Evolutionary conservation across 1,284 basidiomycete species (phyloP), one percentile per base, ranked within the genome.

Genomic region (Apiotrichum mycotoxinovorans): DNA sequence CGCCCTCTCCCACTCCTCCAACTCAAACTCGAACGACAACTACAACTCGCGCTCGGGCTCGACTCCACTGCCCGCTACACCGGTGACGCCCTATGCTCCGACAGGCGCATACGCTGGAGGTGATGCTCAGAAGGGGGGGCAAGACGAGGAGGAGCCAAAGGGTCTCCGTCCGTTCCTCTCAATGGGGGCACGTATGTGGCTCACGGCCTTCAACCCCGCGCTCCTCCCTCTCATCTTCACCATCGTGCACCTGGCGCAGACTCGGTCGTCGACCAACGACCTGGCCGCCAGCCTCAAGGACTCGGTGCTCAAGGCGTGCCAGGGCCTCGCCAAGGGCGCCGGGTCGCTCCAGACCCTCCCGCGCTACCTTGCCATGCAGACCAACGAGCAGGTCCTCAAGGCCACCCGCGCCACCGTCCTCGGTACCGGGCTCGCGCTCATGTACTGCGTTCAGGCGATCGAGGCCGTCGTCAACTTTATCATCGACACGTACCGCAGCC

Each of bases 391-490:
- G 64, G 86, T 91, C 57, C 81, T 85, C 0, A 83, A 86, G 61
- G 84, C 87, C 0, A 84, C 91, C 51, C 91, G 92, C 64, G 87
- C 82, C 1, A 84, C 86, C 0, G 84, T 95, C 70, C 81, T 87
- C 51, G 89, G 83, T 15, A 85, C 91, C 18, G 86, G 89, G 26
- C 83, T 80, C 8, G 83, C 85, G 5, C 81, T 94, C 53, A 79
- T 89, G 34, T 63, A 63, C 64, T 70, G 77, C 58, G 79, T 95
- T 57, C 92, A 87, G 0, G 80, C 86, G 41, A 87, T 95, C 83
- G 88, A 94, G 71, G 85, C 81, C 1, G 85, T 95, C 65, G 87
- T 95, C 75, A 88, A 90, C 65, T 98, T 97, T 76, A 83, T 96
- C 58, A 84, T 97, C 66, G 88, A 93, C 76, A 84, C 87, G 52